These are phyloP conservation scores for Penicillium vulpinum DNA, from an alignment of 2,329 filamentous ascomycete genomes.

Conservation along the genomic window DNA sequence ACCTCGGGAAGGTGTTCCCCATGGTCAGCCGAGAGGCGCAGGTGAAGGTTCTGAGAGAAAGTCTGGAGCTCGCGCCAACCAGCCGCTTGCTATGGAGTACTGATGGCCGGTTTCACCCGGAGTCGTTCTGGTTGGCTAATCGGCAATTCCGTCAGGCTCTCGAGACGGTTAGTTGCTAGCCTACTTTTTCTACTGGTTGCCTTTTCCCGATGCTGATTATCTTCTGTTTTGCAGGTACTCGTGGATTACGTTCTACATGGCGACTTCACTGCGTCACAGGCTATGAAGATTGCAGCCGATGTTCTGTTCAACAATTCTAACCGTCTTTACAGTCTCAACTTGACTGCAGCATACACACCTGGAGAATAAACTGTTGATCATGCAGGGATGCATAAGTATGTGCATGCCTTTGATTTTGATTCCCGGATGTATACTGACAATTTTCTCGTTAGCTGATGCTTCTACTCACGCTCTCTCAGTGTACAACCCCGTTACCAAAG, in stretches of 20 bases:
- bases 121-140: constrained; percentile 73
- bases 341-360: constrained; percentile 30
- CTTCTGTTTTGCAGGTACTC: constrained; percentile 53
- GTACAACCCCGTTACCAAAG: constrained; percentile 22
- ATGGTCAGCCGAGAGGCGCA: constrained; percentile 75
- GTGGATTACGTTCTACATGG: constrained; percentile 65
- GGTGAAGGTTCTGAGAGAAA: constrained; percentile 67
- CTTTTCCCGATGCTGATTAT: not conserved
- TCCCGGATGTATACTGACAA: not conserved
- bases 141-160: constrained; percentile 71
- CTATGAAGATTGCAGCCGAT: constrained; percentile 63
- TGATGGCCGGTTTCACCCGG: constrained; percentile 76
- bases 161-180: constrained; percentile 55
- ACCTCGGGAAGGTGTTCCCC: constrained; percentile 81
- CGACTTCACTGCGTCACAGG: constrained; percentile 62
- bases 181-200: not conserved
- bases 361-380: not conserved
- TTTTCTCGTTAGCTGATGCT: not conserved
- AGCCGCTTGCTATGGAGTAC: constrained; percentile 79
- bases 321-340: constrained; percentile 65
- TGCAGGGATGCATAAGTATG: constrained; percentile 25
- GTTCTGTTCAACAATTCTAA: constrained; percentile 78
- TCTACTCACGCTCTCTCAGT: not conserved
- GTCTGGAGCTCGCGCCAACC: constrained; percentile 72
- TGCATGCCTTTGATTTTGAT: constrained; percentile 45